These are phyloP conservation scores for Sugiyamaella floridensis DNA, from an alignment of 805 yeast species.

Conservation along the genomic window DNA sequence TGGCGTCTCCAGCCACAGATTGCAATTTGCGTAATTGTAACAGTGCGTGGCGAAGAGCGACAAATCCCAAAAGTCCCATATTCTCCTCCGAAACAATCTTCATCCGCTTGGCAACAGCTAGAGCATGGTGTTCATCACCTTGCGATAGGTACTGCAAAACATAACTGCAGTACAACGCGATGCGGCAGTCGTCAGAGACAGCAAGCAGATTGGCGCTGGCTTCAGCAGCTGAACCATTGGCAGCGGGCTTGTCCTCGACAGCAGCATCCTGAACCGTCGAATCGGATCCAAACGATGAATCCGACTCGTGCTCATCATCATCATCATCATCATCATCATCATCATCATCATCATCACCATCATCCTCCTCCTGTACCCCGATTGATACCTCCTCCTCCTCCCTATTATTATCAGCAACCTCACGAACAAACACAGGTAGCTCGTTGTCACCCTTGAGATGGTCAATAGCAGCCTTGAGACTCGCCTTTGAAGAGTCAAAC, in stretches of 20 bases:
- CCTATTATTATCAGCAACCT: no score
- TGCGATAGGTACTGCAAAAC: conserved; percentile 17
- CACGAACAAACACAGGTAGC: background rate
- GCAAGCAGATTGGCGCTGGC: background rate
- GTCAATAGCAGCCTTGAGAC: background rate
- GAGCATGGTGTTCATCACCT: conserved; percentile 11
- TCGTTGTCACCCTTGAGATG: background rate
- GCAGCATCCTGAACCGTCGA: background rate
- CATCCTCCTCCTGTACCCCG: background rate
- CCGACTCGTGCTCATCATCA: background rate
- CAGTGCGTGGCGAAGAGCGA: conserved; percentile 21
- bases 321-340: no score
- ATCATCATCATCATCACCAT: no score
- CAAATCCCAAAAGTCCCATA: conserved; percentile 30
- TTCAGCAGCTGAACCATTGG: background rate
- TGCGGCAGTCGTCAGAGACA: conserved; percentile 17
- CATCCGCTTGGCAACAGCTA: conserved; percentile 11
- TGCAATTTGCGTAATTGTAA: conserved; percentile 15
- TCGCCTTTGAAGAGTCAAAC: background rate
- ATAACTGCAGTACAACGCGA: conserved; percentile 25
- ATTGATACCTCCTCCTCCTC: background rate
- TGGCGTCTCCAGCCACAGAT: conserved; percentile 10
- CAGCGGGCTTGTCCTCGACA: background rate
- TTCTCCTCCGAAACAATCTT: conserved; percentile 7
- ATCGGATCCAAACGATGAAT: background rate